Evolutionary conservation across 108 stramenopile genomes (phyloP).

Genomic region (Chaetoceros tenuissimus): DNA sequence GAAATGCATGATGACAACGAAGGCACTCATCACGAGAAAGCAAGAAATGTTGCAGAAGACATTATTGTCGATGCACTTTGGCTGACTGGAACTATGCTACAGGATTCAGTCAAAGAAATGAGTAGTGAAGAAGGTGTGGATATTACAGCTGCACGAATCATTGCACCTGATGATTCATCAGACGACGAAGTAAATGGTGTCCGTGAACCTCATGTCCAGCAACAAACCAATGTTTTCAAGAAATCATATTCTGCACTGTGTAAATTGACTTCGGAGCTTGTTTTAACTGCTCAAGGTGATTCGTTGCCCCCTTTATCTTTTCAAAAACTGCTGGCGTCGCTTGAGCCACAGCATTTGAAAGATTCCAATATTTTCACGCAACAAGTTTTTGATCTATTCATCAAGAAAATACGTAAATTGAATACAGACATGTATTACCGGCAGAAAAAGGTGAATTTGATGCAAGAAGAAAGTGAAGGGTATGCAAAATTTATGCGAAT

Average conservation of each 20-base stretch:
- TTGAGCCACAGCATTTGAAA: slow-evolving; percentile 4
- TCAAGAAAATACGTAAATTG: slow-evolving; percentile 50
- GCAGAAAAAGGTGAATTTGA: slow-evolving; percentile 88
- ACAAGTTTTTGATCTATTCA: slow-evolving; percentile 18
- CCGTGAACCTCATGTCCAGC: no score
- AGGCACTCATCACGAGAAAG: neutral
- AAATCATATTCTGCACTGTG: neutral
- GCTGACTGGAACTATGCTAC: neutral
- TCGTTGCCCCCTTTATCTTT: neutral
- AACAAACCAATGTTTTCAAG: no score
- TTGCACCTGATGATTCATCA: no score
- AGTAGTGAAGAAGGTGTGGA: no score
- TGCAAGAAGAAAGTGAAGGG: slow-evolving; percentile 93
- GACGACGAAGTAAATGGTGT: no score
- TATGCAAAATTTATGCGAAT: slow-evolving; percentile 70
- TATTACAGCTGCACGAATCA: no score
- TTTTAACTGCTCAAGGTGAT: neutral
- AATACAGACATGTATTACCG: slow-evolving; percentile 85
- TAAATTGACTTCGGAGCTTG: neutral
- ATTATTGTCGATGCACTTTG: neutral
- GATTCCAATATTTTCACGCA: neutral
- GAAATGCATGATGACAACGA: neutral
- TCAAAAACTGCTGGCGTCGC: neutral
- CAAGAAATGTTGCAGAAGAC: neutral
- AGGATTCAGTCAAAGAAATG: no score